phyloP scores from a whole-genome alignment of 768 basidiomycete genomes.

The Tricholoma bakamatsutake region DNA sequence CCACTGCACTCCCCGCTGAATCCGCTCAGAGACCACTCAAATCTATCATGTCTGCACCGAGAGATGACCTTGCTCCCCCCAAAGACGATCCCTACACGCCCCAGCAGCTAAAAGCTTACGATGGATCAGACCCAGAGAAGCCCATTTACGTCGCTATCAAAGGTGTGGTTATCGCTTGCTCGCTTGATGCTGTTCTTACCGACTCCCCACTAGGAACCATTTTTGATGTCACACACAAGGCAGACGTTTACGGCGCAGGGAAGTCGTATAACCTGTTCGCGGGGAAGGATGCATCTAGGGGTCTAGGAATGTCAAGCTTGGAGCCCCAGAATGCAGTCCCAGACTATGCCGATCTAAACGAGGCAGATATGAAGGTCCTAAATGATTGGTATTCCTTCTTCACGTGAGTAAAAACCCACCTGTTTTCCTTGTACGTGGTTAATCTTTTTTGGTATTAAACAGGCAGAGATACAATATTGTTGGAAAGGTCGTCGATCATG shows the following conservation, averaged over 20 bases:
- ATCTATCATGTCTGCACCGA: constrained; percentile 68
- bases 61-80: constrained; percentile 57
- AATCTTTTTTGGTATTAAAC: neutral
- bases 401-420: constrained; percentile 45
- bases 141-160: constrained; percentile 89
- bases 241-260: constrained; percentile 85
- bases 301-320: constrained; percentile 85
- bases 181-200: neutral
- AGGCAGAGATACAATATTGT: constrained; percentile 89
- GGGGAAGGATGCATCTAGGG: constrained; percentile 89
- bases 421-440: neutral
- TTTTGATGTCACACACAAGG: constrained; percentile 84
- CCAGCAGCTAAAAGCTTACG: constrained; percentile 59
- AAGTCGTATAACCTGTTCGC: constrained; percentile 81
- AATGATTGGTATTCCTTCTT: constrained; percentile 91
- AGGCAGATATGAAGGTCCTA: constrained; percentile 70
- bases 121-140: constrained; percentile 40
- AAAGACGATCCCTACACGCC: constrained; percentile 75
- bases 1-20: neutral
- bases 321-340: constrained; percentile 81
- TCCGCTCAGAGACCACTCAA: constrained; percentile 11
- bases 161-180: constrained; percentile 37
- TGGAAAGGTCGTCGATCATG: constrained; percentile 61
- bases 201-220: constrained; percentile 57
- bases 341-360: constrained; percentile 68